phyloP scores from a whole-genome alignment of 129 eudicot genomes.

The Escallonia rubra region DNA sequence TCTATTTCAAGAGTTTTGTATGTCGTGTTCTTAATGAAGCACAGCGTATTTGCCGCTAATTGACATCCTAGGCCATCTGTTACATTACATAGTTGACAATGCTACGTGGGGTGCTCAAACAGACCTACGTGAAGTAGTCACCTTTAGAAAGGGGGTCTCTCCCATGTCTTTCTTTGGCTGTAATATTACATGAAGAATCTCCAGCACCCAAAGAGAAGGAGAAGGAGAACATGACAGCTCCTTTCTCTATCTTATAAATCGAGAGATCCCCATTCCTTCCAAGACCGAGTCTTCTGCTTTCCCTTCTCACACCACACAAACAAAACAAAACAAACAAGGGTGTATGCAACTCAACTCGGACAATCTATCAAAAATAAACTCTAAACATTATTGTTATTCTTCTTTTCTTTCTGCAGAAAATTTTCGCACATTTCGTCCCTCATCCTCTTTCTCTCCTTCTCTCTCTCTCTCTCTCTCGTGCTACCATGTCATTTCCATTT shows the following conservation, averaged over 20 bases:
- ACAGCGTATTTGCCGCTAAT: too few relatives aligned
- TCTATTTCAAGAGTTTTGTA: too few relatives aligned
- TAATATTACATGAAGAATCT: neutral
- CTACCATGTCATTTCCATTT: conserved; percentile 5
- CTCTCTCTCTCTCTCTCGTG: neutral
- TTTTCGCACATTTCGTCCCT: neutral
- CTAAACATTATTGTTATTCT: too few relatives aligned
- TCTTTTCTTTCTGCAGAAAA: too few relatives aligned
- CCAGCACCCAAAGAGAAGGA: neutral
- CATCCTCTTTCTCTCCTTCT: neutral
- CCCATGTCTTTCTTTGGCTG: too few relatives aligned
- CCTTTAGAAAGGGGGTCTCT: too few relatives aligned
- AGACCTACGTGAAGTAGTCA: too few relatives aligned
- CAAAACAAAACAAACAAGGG: neutral
- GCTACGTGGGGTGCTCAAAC: too few relatives aligned
- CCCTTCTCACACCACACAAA: conserved; percentile 22
- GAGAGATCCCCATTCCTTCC: conserved; percentile 36
- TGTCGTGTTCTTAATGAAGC: too few relatives aligned
- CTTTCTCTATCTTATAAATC: conserved; percentile 4
- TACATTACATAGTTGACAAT: too few relatives aligned
- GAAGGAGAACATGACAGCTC: neutral
- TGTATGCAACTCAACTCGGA: neutral
- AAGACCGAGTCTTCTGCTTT: conserved; percentile 30
- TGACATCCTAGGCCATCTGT: too few relatives aligned
- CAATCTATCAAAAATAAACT: too few relatives aligned